These are phyloP conservation scores for Kodamaea neixiangensis DNA, from an alignment of 805 yeast species.

Conservation along the genomic window DNA sequence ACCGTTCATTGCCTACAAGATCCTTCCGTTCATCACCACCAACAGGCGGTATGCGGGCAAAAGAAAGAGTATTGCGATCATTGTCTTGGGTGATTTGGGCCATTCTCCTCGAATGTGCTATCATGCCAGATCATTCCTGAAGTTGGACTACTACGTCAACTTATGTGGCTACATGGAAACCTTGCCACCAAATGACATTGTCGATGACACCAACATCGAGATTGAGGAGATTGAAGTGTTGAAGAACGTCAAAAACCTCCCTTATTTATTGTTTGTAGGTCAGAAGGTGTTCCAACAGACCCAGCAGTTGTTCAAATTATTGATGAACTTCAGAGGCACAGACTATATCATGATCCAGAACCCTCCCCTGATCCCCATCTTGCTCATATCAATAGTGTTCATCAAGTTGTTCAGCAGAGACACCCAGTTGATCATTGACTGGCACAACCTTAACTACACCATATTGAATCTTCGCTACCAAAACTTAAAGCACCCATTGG, in stretches of 20 bases:
- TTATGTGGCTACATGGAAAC: constrained; percentile 81
- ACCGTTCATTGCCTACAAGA: constrained; percentile 44
- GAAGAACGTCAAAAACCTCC: constrained; percentile 41
- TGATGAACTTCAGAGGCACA: constrained; percentile 59
- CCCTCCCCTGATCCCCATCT: constrained; percentile 89
- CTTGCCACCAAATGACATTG: constrained; percentile 49
- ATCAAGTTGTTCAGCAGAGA: constrained; percentile 50
- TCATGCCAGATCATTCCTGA: constrained; percentile 80
- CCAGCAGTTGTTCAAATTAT: constrained; percentile 43
- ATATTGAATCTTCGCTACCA: constrained; percentile 68
- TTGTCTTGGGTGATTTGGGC: constrained; percentile 91
- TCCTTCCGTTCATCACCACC: constrained; percentile 39
- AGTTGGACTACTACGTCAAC: constrained; percentile 70
- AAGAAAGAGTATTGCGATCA: constrained; percentile 61
- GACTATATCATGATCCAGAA: constrained; percentile 77
- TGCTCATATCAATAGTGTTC: constrained; percentile 61
- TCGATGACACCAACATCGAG: constrained; percentile 52
- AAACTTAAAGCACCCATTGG: constrained; percentile 59
- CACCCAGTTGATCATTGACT: constrained; percentile 76
- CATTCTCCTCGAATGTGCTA: constrained; percentile 94
- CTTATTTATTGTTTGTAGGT: constrained; percentile 58
- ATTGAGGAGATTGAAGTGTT: constrained; percentile 49
- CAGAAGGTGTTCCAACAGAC: constrained; percentile 63
- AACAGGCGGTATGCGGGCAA: constrained; percentile 23
- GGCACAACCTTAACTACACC: constrained; percentile 94